Percentiles rank a stretch among this genome's conserved stretches.
These are phyloP conservation scores for Saturnispora bothae DNA, from an alignment of 805 yeast genomes.

Conservation along the genomic window DNA sequence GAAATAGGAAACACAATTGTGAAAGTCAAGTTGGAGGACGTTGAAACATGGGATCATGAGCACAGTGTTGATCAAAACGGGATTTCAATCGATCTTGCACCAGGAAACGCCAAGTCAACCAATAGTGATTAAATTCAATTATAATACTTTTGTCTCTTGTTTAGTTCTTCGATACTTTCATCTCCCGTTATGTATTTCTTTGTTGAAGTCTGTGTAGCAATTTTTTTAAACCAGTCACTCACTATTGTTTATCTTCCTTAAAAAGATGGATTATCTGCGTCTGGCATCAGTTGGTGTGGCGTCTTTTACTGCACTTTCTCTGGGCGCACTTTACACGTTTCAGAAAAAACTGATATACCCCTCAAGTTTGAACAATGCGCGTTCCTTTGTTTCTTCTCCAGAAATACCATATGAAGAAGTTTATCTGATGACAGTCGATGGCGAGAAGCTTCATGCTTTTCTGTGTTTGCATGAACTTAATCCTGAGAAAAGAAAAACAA, in stretches of 20 bases:
- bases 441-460: slow-evolving; percentile 55
- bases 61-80: slow-evolving; percentile 12
- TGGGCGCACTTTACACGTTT: slow-evolving; percentile 15
- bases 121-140: no score
- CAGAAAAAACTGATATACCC: slow-evolving; percentile 62
- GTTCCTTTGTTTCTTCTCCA: slow-evolving; percentile 68
- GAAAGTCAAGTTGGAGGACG: slow-evolving; percentile 25
- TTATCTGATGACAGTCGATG: slow-evolving; percentile 56
- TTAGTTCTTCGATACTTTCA: no score
- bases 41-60: slow-evolving; percentile 27
- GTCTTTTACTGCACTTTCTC: slow-evolving; percentile 11
- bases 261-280: slow-evolving; percentile 1
- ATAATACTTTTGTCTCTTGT: no score
- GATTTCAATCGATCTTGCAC: slow-evolving; percentile 8
- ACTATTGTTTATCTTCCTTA: no score
- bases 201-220: no score
- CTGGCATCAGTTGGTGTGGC: slow-evolving; percentile 6
- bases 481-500: slow-evolving; percentile 55
- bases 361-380: slow-evolving; percentile 64
- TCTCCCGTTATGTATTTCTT: no score
- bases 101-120: no score
- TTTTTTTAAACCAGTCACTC: background rate
- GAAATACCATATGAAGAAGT: slow-evolving; percentile 58
- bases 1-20: slow-evolving; percentile 32
- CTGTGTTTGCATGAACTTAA: slow-evolving; percentile 41